phyloP scores from a whole-genome alignment of 1,139 yeast genomes.

The Scheffersomyces illinoinensis region DNA sequence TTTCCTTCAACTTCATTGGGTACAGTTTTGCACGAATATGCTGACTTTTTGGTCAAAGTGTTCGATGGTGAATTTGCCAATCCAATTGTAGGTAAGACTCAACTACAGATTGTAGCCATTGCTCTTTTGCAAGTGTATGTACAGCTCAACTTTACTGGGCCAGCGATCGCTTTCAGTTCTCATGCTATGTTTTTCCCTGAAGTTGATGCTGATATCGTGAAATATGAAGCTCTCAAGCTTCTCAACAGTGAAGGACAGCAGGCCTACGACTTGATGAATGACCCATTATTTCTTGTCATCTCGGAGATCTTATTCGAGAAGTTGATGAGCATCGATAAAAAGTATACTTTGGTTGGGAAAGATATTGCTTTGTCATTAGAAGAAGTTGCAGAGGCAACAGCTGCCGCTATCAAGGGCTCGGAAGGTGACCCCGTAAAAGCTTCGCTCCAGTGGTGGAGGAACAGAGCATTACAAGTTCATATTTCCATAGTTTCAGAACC shows the following conservation, averaged over 20 bases:
- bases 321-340: constrained; percentile 33
- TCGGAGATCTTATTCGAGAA: constrained; percentile 54
- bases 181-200: constrained; percentile 32
- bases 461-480: constrained; percentile 65
- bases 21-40: constrained; percentile 20
- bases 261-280: constrained; percentile 59
- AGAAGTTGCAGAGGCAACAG: constrained; percentile 19
- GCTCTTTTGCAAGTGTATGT: constrained; percentile 67
- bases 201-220: constrained; percentile 28
- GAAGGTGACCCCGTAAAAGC: constrained; percentile 37
- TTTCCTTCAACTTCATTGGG: constrained; percentile 20
- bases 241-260: constrained; percentile 61
- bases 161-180: constrained; percentile 48
- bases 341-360: constrained; percentile 28
- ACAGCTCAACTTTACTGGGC: constrained; percentile 86
- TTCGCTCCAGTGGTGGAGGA: constrained; percentile 69
- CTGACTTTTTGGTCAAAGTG: constrained; percentile 13
- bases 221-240: constrained; percentile 33
- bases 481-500: constrained; percentile 61
- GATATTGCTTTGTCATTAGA: constrained; percentile 18
- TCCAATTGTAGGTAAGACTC: constrained; percentile 15
- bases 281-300: constrained; percentile 53
- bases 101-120: constrained; percentile 47
- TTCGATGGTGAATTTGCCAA: constrained; percentile 12
- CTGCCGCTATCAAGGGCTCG: constrained; percentile 10